These are phyloP conservation scores for Globisporangium abappressorium DNA, from an alignment of 352 stramenopile genomes.

Conservation along the genomic window DNA sequence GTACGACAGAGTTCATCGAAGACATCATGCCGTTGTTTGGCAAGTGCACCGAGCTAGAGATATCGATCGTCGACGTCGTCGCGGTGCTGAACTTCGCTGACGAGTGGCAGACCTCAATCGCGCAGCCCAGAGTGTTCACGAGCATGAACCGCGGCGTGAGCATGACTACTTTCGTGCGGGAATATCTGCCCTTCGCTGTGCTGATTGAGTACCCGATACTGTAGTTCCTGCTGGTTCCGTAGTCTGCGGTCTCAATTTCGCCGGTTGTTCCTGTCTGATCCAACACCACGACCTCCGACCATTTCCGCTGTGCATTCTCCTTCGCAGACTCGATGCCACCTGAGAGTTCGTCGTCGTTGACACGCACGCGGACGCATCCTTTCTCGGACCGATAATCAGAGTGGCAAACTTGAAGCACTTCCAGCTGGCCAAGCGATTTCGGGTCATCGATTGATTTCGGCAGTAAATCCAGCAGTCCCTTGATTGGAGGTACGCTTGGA, in stretches of 20 bases:
- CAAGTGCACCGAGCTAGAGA: constrained; percentile 35
- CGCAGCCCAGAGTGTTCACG: constrained; percentile 67
- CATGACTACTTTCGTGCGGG: constrained; percentile 86
- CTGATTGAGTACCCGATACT: constrained; percentile 83
- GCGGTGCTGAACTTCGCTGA: constrained; percentile 47
- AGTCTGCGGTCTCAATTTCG: constrained; percentile 72
- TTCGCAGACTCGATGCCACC: constrained; percentile 27
- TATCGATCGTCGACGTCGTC: constrained; percentile 40
- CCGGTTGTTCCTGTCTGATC: constrained; percentile 76
- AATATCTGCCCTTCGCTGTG: constrained; percentile 71
- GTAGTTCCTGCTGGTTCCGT: constrained; percentile 56
- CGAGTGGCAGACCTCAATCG: constrained; percentile 80
- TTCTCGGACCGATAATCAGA: constrained; percentile 63
- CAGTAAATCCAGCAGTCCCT: constrained; percentile 78
- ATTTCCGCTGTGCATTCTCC: constrained; percentile 59
- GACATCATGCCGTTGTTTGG: constrained; percentile 52
- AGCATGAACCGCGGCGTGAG: constrained; percentile 83
- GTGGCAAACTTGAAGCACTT: constrained; percentile 82
- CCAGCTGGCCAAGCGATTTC: constrained; percentile 55
- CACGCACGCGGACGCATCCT: constrained; percentile 69
- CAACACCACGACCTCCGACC: constrained; percentile 67
- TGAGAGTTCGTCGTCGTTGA: constrained; percentile 47
- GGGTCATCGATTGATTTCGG: constrained; percentile 67
- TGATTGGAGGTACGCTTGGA: constrained; percentile 76
- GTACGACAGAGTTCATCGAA: constrained; percentile 62